Conservation (phyloP, 495 filamentous ascomycete genomes). For the Penicillium tannophilum region DNA sequence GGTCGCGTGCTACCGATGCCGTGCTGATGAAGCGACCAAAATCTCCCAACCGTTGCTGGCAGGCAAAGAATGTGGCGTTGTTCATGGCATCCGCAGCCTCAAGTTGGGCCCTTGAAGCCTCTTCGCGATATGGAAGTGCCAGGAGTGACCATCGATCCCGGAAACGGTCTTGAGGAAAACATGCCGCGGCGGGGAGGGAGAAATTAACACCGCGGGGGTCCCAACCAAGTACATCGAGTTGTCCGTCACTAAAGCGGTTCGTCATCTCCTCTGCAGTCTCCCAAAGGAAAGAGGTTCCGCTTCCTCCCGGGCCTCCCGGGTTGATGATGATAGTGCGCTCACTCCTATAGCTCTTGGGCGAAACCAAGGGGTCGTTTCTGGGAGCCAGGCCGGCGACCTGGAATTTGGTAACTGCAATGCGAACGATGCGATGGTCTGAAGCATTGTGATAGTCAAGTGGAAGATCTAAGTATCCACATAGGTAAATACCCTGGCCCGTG, state of each 20-base stretch:
- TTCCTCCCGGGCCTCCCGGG: slow-evolving; percentile 21
- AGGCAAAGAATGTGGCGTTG: slow-evolving; percentile 23
- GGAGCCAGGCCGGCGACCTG: slow-evolving; percentile 18
- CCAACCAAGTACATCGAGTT: slow-evolving; percentile 22
- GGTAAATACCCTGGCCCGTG: slow-evolving; percentile 16
- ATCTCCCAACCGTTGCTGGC: slow-evolving; percentile 17
- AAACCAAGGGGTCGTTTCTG: not conserved
- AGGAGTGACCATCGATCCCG: slow-evolving; percentile 22
- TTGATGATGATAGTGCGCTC: slow-evolving; percentile 25
- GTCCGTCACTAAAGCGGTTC: slow-evolving; percentile 20
- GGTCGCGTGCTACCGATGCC: slow-evolving; percentile 21
- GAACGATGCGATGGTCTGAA: slow-evolving; percentile 20
- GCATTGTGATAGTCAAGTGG: slow-evolving; percentile 22
- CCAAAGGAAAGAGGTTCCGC: slow-evolving; percentile 17
- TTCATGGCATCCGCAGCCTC: slow-evolving; percentile 22
- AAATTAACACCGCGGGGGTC: slow-evolving; percentile 24
- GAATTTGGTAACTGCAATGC: slow-evolving; percentile 22
- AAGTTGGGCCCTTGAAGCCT: slow-evolving; percentile 10
- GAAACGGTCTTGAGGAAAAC: slow-evolving; percentile 16
- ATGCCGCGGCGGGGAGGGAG: slow-evolving; percentile 18
- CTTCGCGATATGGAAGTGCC: slow-evolving; percentile 15
- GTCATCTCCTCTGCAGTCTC: slow-evolving; percentile 17
- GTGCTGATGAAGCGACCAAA: slow-evolving; percentile 25
- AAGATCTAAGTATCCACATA: slow-evolving; percentile 24
- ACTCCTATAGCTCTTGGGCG: slow-evolving; percentile 11